Evolutionary conservation across 2,329 filamentous ascomycete genomes (phyloP).

Genomic region (Zopfia rhizophila): DNA sequence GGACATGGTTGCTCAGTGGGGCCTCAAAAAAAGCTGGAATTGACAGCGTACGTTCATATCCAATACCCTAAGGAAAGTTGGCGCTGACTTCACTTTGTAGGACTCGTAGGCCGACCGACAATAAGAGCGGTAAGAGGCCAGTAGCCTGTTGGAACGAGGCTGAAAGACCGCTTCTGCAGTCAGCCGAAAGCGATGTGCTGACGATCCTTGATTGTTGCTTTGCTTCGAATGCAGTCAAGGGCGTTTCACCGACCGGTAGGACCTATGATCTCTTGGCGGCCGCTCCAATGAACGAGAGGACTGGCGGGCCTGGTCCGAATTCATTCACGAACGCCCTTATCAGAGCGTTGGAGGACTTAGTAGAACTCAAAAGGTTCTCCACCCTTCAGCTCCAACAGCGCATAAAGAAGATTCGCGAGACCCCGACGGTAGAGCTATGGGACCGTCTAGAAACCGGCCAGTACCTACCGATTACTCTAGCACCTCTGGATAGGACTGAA

Average conservation of each 20-base stretch:
- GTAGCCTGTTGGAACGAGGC: conserved; percentile 31
- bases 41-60: conserved; percentile 28
- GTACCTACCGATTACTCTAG: too few species aligned
- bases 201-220: conserved; percentile 45
- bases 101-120: not conserved
- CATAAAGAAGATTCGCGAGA: conserved; percentile 19
- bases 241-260: conserved; percentile 4
- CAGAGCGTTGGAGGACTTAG: conserved; percentile 14
- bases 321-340: conserved; percentile 31
- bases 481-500: conserved; percentile 14
- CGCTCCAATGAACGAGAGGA: conserved; percentile 7
- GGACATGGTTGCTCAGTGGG: conserved; percentile 33
- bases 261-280: conserved; percentile 29
- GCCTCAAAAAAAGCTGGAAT: conserved; percentile 13
- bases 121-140: conserved; percentile 5
- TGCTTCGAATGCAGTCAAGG: conserved; percentile 36
- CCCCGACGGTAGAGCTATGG: conserved; percentile 8
- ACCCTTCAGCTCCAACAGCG: conserved; percentile 17
- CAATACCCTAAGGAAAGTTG: not conserved
- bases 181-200: conserved; percentile 34
- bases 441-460: conserved; percentile 26
- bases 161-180: conserved; percentile 24
- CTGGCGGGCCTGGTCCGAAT: conserved; percentile 19
- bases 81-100: not conserved
- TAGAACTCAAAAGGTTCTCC: conserved; percentile 14